Conservation (phyloP, 805 yeast genomes). For the Pichia phayaonensis region DNA sequence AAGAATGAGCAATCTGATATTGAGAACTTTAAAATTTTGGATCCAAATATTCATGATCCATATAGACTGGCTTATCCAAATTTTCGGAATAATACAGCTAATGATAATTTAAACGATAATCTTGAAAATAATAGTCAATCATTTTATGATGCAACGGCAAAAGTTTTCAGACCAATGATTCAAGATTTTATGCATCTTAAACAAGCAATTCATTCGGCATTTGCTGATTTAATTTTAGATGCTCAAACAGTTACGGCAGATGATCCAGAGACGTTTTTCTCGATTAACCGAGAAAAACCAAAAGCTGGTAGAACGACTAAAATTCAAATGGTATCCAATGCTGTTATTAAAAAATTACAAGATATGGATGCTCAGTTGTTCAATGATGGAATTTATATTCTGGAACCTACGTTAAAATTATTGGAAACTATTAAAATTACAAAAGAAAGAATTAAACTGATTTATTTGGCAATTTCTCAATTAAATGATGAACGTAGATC, state of each 20-base stretch:
- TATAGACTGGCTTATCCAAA: background rate
- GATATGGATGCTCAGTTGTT: constrained; percentile 24
- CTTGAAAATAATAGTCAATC: constrained; percentile 13
- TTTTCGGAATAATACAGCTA: background rate
- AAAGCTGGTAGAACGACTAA: background rate
- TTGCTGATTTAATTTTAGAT: constrained; percentile 53
- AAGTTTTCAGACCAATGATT: constrained; percentile 36
- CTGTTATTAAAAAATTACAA: constrained; percentile 39
- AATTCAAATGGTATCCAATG: constrained; percentile 40
- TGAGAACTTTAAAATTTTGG: background rate
- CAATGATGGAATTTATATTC: constrained; percentile 30
- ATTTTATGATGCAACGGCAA: constrained; percentile 29
- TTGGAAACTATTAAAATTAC: constrained; percentile 33
- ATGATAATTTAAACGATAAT: constrained; percentile 11
- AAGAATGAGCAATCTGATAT: too few species aligned
- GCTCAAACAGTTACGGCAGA: constrained; percentile 62
- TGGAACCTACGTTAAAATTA: constrained; percentile 27
- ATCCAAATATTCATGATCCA: background rate
- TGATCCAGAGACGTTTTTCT: constrained; percentile 64
- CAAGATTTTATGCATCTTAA: constrained; percentile 71
- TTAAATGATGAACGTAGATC: constrained; percentile 66
- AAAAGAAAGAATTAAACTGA: constrained; percentile 28
- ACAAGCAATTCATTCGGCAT: constrained; percentile 59
- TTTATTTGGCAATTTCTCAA: constrained; percentile 40
- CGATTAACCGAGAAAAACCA: constrained; percentile 30